phyloP scores from a whole-genome alignment of 345 rosid genomes.

The Eucalyptus tenuipes region DNA sequence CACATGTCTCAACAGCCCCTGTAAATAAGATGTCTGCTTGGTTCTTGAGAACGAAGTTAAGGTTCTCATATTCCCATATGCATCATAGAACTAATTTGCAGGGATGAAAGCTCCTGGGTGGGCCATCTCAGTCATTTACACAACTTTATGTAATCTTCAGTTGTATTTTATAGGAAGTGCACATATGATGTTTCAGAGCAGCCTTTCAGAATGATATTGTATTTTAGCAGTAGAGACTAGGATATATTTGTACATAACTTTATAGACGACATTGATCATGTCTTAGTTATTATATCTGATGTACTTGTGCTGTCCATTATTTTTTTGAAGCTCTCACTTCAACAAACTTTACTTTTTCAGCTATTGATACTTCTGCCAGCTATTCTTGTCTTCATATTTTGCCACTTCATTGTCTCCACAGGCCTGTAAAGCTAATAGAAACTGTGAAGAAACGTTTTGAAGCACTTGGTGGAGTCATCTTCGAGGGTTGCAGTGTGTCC shows the following conservation, averaged over 20 bases:
- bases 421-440: slow-evolving; percentile 84
- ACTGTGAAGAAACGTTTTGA: slow-evolving; percentile 60
- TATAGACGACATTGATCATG: background rate
- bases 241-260: background rate
- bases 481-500: slow-evolving; percentile 67
- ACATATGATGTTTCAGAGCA: background rate
- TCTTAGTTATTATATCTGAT: background rate
- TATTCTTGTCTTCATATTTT: background rate
- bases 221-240: background rate
- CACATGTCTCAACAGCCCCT: background rate
- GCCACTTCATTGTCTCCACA: slow-evolving; percentile 11
- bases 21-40: background rate
- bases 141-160: background rate
- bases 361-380: background rate
- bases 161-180: background rate
- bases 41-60: background rate
- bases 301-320: background rate
- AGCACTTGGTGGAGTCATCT: slow-evolving; percentile 76
- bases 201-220: background rate
- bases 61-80: background rate
- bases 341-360: background rate
- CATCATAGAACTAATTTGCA: background rate
- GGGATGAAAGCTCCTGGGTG: background rate
- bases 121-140: background rate
- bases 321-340: background rate